These are phyloP conservation scores for Chenopodium quinoa DNA, from an alignment of 148 eudicot species.

Conservation along the genomic window DNA sequence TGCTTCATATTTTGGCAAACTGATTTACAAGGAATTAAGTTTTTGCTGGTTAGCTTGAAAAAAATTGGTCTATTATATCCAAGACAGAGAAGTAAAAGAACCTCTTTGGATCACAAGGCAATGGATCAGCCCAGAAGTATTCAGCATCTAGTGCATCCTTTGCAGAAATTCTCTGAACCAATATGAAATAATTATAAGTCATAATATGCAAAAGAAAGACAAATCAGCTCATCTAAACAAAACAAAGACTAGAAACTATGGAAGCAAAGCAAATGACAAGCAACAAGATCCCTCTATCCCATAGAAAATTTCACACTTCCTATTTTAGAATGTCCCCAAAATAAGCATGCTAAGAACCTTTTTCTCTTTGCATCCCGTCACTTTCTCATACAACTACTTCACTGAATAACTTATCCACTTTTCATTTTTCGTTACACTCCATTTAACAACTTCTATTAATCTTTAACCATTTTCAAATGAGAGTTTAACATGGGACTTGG, in stretches of 20 bases:
- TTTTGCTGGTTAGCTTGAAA: neutral
- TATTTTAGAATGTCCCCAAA: neutral
- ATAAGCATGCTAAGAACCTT: neutral
- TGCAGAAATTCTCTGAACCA: constrained; percentile 73
- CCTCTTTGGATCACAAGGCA: constrained; percentile 97
- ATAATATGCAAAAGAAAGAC: neutral
- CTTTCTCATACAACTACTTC: neutral
- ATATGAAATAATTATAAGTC: neutral
- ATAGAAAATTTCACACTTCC: neutral
- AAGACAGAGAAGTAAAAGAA: constrained; percentile 20
- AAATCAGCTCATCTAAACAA: neutral
- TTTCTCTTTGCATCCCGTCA: neutral
- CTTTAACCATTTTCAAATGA: neutral
- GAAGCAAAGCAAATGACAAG: neutral
- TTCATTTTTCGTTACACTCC: neutral
- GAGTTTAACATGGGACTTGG: neutral
- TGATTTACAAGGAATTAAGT: constrained; percentile 13
- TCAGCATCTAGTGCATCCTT: constrained; percentile 94
- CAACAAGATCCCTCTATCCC: neutral
- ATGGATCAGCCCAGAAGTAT: constrained; percentile 88
- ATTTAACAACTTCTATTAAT: neutral
- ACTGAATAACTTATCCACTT: neutral
- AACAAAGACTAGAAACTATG: neutral
- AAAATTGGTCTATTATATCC: neutral
- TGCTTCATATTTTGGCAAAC: constrained; percentile 81